Conservation (phyloP, 2,329 filamentous ascomycete species). For the Ophiostoma sp. region DNA sequence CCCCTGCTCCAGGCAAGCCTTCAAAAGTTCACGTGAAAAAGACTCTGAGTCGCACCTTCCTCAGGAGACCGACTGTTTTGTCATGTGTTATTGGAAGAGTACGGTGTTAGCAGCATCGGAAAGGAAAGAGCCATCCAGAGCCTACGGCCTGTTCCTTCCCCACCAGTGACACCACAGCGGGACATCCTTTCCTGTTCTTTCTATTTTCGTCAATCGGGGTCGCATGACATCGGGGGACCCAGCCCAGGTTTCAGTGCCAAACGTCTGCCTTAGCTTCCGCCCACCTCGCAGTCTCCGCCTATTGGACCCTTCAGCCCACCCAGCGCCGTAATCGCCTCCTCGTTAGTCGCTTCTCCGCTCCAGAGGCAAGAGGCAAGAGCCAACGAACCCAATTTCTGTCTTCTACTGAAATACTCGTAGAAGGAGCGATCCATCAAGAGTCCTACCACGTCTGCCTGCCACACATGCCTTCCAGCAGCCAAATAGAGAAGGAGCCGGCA, state of each 20-base stretch:
- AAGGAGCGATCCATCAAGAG: slow-evolving; percentile 10
- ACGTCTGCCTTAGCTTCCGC: slow-evolving; percentile 16
- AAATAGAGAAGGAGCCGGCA: slow-evolving; percentile 26
- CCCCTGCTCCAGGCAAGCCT: not conserved
- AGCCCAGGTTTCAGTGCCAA: slow-evolving; percentile 15
- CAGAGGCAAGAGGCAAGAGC: not conserved
- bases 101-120: not conserved
- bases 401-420: not conserved
- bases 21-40: not conserved
- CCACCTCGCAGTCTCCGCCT: slow-evolving; percentile 1
- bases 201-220: slow-evolving; percentile 17
- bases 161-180: slow-evolving; percentile 18
- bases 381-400: not conserved
- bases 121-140: slow-evolving; percentile 7
- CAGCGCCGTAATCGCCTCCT: not conserved
- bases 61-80: not conserved
- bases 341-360: not conserved
- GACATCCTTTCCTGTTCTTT: not conserved
- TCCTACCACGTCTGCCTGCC: slow-evolving; percentile 8
- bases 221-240: slow-evolving; percentile 19
- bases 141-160: slow-evolving; percentile 12
- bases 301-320: not conserved
- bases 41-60: not conserved
- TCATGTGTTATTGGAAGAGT: not conserved
- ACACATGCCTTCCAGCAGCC: slow-evolving; percentile 17